A percentile compares a stretch with the other conserved stretches of the same genome.
Evolutionary conservation across 768 basidiomycete genomes (phyloP).

Genomic region (Lactifluus piperatus): DNA sequence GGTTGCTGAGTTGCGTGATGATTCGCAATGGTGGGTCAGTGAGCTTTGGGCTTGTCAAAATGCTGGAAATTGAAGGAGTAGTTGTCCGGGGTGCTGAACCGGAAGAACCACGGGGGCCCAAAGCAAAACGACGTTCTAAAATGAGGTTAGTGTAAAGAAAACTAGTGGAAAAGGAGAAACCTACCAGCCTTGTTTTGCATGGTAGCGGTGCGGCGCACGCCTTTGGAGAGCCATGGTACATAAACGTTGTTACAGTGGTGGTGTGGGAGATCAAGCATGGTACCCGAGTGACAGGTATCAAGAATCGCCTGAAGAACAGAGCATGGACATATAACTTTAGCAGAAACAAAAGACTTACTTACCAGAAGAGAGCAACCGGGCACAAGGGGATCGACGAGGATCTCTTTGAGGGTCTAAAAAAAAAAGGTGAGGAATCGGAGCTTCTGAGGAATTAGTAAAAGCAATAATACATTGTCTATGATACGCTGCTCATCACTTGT

Average conservation of each 20-base stretch:
- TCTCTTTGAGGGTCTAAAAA: conserved; percentile 6
- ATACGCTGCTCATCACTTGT: conserved; percentile 17
- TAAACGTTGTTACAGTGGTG: conserved; percentile 21
- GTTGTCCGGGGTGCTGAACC: neutral
- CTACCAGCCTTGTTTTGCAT: conserved; percentile 11
- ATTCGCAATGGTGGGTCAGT: neutral
- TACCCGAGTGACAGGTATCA: conserved; percentile 24
- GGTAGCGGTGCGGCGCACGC: conserved; percentile 18
- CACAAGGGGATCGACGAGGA: conserved; percentile 16
- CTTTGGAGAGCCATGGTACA: conserved; percentile 21
- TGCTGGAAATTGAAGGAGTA: neutral
- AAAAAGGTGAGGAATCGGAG: neutral
- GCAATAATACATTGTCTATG: conserved; percentile 21
- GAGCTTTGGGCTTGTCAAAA: neutral
- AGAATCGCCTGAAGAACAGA: conserved; percentile 17
- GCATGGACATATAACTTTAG: neutral
- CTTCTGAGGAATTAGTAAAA: neutral
- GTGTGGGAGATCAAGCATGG: conserved; percentile 23
- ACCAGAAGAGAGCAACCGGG: conserved; percentile 15
- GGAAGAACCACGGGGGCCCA: neutral
- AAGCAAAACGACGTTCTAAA: neutral
- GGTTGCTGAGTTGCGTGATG: neutral
- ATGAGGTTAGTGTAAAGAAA: neutral
- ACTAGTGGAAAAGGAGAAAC: neutral
- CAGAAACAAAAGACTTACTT: neutral